Evolutionary conservation across 331 rosid species (phyloP), one percentile per base, ranked within the genome.

Genomic region (Acacia concinna): DNA sequence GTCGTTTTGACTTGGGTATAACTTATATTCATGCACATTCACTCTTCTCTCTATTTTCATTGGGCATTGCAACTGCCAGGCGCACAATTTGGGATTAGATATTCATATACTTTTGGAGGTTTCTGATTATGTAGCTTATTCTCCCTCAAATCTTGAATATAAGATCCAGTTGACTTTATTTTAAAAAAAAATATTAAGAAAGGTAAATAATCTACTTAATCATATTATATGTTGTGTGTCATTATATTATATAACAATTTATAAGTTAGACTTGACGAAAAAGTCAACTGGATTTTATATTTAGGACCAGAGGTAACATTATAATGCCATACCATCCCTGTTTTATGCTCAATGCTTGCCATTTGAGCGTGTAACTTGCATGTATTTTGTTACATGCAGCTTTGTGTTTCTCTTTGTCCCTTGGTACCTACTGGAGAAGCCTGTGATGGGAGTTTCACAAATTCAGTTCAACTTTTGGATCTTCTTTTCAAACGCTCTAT

Each of bases 381-480:
- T 20, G 27, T 44, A 44, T 73, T 68, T 73, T 84, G 74, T 68
- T 38, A 6, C 51, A 6, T 89, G 92, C 97, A 92, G 98, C 81
- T 94, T 92, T 82, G 84, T 88, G 71, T 92, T 94, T 88, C 92
- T 94, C 83, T 91, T 78, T 74, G 93, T 91, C 68, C 97, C 98
- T 65, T 92, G 98, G 97, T 89, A 75, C 82, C 80, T 94, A 68
- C 83, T 92, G 89, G 98, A 94, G 89, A 88, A 92, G 87, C 90
- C 97, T 21, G 68, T 28, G 11, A 92, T 94, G 88, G 91, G 91
- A 85, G 89, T 92, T 79, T 78, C 97, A 40, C 91, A 94, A 88
- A 86, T 88, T 82, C 92, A 87, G 89, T 94, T 91, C 87, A 94
- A 94, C 81, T 92, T 92, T 78, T 94, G 97, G 97, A 91, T 90